Base-by-base conservation (phyloP, 1,284 basidiomycete genomes). In the Ustilago sp. region DNA sequence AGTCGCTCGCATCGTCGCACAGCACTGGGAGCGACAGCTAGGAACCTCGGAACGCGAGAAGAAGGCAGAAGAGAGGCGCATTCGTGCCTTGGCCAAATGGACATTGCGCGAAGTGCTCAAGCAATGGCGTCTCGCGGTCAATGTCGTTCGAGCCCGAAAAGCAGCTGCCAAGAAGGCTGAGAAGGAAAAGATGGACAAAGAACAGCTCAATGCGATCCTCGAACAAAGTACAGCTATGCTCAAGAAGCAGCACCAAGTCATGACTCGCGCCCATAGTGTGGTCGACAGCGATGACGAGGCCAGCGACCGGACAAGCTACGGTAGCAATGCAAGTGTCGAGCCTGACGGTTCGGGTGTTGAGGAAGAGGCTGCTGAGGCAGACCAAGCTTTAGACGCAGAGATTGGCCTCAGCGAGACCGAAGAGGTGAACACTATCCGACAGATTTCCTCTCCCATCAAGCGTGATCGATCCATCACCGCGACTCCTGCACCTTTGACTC, bases 91-190 rank as follows among this genome's bases (percentile, higher is more conserved):
- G 55, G 93, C 93, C 28, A 93, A 92, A 86, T 89, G 89, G 53
- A 92, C 91, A 0, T 88, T 91, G 59, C 90, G 89, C 77, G 88
- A 92, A 80, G 91, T 98, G 23, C 88, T 90, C 32, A 90, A 89
- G 38, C 92, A 94, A 80, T 98, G 95, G 95, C 93, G 92, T 83
- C 91, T 94, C 77, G 95, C 93, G 2, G 91, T 95, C 56, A 92
- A 92, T 80, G 94, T 94, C 82, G 89, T 95, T 17, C 90, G 92
- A 7, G 91, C 93, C 56, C 89, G 91, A 71, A 89, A 91, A 68
- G 88, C 91, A 34, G 87, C 89, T 13, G 87, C 88, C 63, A 87
- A 89, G 59, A 90, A 90, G 75, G 89, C 88, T 17, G 92, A 93
- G 82, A 90, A 91, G 77, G 90, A 91, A 74, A 88, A 90, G 23